Conservation (phyloP, 208 protist genomes). For the Vickermania spadyakhi region DNA sequence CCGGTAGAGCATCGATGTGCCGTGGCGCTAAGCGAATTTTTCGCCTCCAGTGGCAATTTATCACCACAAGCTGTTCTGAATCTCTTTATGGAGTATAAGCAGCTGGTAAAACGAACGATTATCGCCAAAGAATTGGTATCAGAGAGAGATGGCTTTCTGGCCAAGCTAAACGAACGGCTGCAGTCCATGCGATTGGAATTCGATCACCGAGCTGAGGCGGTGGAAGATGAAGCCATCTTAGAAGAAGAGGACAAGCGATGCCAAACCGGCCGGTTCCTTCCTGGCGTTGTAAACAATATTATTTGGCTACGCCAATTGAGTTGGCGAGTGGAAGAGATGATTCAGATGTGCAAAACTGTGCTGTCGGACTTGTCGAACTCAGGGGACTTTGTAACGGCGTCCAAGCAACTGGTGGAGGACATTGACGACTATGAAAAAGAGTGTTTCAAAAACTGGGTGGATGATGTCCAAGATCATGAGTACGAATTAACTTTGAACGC, state of each 20-base stretch:
- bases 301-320: slow-evolving; percentile 86
- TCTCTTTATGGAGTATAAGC: slow-evolving; percentile 70
- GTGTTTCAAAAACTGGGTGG: slow-evolving; percentile 67
- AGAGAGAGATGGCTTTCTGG: slow-evolving; percentile 75
- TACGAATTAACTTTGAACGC: slow-evolving; percentile 67
- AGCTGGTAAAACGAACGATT: slow-evolving; percentile 80
- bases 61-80: slow-evolving; percentile 79
- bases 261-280: slow-evolving; percentile 86
- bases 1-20: slow-evolving; percentile 81
- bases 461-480: slow-evolving; percentile 64
- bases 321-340: slow-evolving; percentile 67
- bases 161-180: slow-evolving; percentile 83
- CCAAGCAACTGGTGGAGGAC: slow-evolving; percentile 61
- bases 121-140: slow-evolving; percentile 77
- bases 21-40: slow-evolving; percentile 59
- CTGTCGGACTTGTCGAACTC: slow-evolving; percentile 70
- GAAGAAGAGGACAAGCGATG: slow-evolving; percentile 81
- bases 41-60: slow-evolving; percentile 45
- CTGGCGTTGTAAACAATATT: slow-evolving; percentile 87
- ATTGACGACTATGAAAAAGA: slow-evolving; percentile 85
- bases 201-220: slow-evolving; percentile 67
- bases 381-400: slow-evolving; percentile 37
- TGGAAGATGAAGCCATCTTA: slow-evolving; percentile 56
- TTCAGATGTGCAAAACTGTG: slow-evolving; percentile 60
- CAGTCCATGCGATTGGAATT: slow-evolving; percentile 82